Evolutionary conservation across 129 eudicot species (phyloP).

Genomic region (Saposhnikovia divaricata): DNA sequence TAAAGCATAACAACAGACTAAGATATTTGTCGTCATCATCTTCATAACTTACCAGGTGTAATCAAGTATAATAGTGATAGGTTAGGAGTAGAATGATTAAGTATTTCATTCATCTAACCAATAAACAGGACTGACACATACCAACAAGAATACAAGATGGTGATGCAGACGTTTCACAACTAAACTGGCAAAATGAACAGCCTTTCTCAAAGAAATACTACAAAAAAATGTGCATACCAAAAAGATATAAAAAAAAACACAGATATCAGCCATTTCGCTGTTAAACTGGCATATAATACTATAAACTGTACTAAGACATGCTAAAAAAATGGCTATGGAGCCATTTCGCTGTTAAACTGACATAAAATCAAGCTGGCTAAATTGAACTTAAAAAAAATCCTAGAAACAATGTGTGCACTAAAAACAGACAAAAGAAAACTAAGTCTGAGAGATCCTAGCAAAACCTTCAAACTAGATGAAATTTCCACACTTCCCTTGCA

Average conservation of each 20-base stretch:
- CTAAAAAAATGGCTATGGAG: neutral
- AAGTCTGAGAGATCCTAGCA: neutral
- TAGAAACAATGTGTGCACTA: neutral
- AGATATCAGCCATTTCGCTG: neutral
- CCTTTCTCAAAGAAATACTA: neutral
- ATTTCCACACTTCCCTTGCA: conserved; percentile 36
- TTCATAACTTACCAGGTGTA: neutral
- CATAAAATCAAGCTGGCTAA: neutral
- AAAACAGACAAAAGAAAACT: neutral
- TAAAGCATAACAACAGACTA: neutral
- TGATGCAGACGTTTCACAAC: neutral
- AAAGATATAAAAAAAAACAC: neutral
- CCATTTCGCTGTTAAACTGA: neutral
- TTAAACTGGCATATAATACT: neutral
- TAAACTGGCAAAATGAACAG: neutral
- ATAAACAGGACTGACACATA: neutral
- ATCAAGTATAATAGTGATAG: no score
- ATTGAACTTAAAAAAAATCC: neutral
- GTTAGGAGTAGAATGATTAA: no score
- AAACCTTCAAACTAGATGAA: neutral
- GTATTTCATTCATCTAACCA: neutral
- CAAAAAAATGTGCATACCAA: neutral
- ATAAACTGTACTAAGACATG: neutral
- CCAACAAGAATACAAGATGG: neutral
- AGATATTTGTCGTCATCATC: neutral